Base-by-base conservation (phyloP, 1,139 yeast species). In the Candida smagusa region DNA sequence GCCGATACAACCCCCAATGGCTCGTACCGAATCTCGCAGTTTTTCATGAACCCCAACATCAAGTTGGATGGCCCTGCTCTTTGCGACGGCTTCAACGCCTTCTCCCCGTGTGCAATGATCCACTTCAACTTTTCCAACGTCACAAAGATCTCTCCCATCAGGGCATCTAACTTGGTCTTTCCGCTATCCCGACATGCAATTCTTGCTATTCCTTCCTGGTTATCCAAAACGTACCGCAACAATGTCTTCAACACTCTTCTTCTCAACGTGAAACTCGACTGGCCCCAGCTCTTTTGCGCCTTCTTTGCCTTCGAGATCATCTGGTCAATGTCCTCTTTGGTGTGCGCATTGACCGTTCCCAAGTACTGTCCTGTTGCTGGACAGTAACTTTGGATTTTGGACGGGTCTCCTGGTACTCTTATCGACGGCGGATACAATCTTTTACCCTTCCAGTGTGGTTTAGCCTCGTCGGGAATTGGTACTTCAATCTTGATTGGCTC, bases 161-260 rank as follows among this genome's bases (percentile, higher is more conserved):
- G 83, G 2, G 98, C 97, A 65, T 92, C 97, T 32, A 92, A 69
- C 81, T 85, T 82, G 2, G 98, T 90, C 58, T 92, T 92, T 26
- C 98, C 98, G 22, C 96, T 84, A 56, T 92, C 98, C 49, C 97
- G 74, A 59, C 97, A 92, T 0, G 97, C 97, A 7, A 92, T 84
- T 35, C 95, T 71, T 3, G 96, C 96, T 35, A 92, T 78, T 37
- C 81, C 81, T 39, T 84, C 92, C 59, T 92, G 98, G 58, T 92
- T 83, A 37, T 81, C 83, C 38, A 85, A 61, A 36, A 92, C 79
- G 57, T 73, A 90, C 40, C 83, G 74, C 46, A 78, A 75, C 42
- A 92, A 69, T 0, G 97, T 83, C 42, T 75, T 70, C 42, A 92
- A 68, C 9, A 90, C 79, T 49, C 75, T 77, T 45, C 88, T 71